Evolutionary conservation across 345 rosid genomes (phyloP).

Genomic region (Salix arbutifolia): DNA sequence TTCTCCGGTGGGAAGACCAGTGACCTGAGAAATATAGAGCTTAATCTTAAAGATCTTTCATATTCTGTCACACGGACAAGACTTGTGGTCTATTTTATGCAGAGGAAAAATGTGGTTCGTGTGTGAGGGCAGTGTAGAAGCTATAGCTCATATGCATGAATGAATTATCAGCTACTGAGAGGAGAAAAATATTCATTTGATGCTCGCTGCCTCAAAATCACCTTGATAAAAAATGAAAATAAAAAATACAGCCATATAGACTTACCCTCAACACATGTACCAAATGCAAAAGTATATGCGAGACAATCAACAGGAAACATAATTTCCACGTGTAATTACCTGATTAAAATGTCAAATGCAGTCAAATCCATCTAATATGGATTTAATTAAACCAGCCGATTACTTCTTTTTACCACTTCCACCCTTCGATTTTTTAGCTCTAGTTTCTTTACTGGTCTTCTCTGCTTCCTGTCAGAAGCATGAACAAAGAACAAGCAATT

Average conservation of each 20-base stretch:
- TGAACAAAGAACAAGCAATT: constrained; percentile 14
- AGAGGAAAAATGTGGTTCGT: too few species aligned
- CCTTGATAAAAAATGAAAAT: too few species aligned
- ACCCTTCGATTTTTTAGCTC: constrained; percentile 57
- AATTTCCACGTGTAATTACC: background rate
- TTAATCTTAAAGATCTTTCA: background rate
- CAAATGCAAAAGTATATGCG: too few species aligned
- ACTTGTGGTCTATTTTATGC: too few species aligned
- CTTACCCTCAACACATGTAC: too few species aligned
- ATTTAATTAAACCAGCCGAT: constrained; percentile 15
- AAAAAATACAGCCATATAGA: too few species aligned
- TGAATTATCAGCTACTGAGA: too few species aligned
- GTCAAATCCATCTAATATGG: background rate
- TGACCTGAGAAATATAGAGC: background rate
- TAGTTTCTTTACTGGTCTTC: constrained; percentile 37
- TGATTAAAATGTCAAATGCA: background rate
- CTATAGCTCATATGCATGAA: too few species aligned
- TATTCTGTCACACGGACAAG: background rate
- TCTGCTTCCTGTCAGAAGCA: constrained; percentile 44
- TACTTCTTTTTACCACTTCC: constrained; percentile 68
- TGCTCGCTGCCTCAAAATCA: too few species aligned
- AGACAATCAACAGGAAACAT: background rate
- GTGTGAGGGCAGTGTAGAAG: too few species aligned
- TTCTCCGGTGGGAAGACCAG: background rate
- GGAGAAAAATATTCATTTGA: too few species aligned